A percentile compares a stretch with the other conserved stretches of the same genome.
Evolutionary conservation across 495 filamentous ascomycete genomes (phyloP).

Genomic region (Chlorociboria aeruginascens): DNA sequence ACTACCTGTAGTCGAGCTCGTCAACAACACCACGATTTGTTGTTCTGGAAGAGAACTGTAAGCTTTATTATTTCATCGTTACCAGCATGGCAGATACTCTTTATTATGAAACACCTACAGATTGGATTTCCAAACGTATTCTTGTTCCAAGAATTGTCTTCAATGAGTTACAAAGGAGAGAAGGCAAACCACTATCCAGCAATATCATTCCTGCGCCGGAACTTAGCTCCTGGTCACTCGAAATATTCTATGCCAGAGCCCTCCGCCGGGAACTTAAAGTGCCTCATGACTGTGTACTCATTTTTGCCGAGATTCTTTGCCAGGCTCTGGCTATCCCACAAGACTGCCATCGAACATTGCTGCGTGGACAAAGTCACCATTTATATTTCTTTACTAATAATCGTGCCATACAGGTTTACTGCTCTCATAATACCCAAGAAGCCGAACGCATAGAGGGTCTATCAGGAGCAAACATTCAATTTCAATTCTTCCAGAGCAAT

Average conservation of each 20-base stretch:
- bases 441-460: neutral
- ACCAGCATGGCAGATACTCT: neutral
- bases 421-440: constrained; percentile 9
- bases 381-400: constrained; percentile 19
- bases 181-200: neutral
- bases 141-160: neutral
- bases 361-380: constrained; percentile 1
- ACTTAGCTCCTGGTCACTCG: constrained; percentile 1
- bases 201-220: neutral
- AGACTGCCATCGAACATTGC: constrained; percentile 6
- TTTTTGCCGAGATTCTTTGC: constrained; percentile 7
- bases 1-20: neutral
- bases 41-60: neutral
- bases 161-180: constrained; percentile 4
- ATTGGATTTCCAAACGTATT: constrained; percentile 1
- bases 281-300: neutral
- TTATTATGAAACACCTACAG: neutral
- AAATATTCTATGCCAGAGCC: constrained; percentile 7
- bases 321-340: constrained; percentile 8
- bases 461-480: neutral
- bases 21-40: neutral
- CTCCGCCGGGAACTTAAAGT: neutral
- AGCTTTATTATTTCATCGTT: neutral
- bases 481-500: neutral
- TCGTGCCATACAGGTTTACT: constrained; percentile 15